Conservation (phyloP, 2,329 filamentous ascomycete species). For the Phoma sp. region DNA sequence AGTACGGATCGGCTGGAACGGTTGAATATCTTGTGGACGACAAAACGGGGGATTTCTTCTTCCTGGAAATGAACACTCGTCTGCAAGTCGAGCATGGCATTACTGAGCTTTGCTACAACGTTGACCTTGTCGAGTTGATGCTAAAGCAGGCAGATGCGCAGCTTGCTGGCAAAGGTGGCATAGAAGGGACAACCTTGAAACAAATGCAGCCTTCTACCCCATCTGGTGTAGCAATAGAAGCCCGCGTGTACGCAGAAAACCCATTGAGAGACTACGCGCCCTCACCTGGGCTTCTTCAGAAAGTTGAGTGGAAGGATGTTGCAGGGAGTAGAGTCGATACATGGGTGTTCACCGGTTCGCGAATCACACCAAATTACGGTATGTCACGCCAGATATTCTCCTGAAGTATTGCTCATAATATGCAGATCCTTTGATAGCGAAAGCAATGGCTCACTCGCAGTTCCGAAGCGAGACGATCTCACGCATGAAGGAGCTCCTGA, state of each 20-base stretch:
- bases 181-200: constrained; percentile 51
- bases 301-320: constrained; percentile 61
- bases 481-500: constrained; percentile 53
- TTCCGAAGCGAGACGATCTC: constrained; percentile 52
- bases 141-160: constrained; percentile 61
- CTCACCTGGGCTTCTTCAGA: constrained; percentile 63
- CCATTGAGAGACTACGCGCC: constrained; percentile 65
- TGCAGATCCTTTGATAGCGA: constrained; percentile 62
- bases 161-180: constrained; percentile 52
- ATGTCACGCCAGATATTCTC: constrained; percentile 7
- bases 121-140: constrained; percentile 64
- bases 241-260: constrained; percentile 63
- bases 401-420: background rate
- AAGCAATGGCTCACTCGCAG: constrained; percentile 62
- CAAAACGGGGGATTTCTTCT: constrained; percentile 77
- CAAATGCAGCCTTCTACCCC: constrained; percentile 52
- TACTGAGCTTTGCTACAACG: constrained; percentile 61
- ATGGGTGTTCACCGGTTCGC: constrained; percentile 65
- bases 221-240: constrained; percentile 59
- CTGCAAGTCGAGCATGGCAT: constrained; percentile 65
- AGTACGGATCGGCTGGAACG: constrained; percentile 85
- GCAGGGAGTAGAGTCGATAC: constrained; percentile 64
- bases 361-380: constrained; percentile 64
- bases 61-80: constrained; percentile 65
- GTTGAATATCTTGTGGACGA: constrained; percentile 92